Evolutionary conservation across 192 early-diverging fungal genomes (phyloP), one percentile per base, ranked within the genome.

Genomic region (Mortierella hygrophila): DNA sequence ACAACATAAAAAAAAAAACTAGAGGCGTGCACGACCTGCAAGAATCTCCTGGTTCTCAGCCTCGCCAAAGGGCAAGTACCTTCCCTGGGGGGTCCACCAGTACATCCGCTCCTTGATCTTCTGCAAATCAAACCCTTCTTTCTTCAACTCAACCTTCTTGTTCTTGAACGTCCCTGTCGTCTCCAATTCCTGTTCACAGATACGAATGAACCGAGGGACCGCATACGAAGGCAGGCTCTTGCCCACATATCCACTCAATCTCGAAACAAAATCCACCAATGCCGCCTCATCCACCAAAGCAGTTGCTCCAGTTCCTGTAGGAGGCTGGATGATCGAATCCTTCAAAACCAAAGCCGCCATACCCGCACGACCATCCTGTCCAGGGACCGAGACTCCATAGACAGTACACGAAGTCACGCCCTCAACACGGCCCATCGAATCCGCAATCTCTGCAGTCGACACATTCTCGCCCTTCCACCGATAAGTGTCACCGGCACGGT

Each of bases 401-500:
- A 95, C 90, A 40, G 93, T 94, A 42, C 92, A 90, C 44, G 94
- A 90, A 0, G 82, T 55, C 15, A 95, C 79, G 5, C 88, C 91
- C 1, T 92, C 91, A 38, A 87, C 91, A 16, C 77, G 74, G 20
- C 87, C 88, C 32, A 95, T 21, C 23, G 87, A 88, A 70, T 94
- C 91, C 0, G 90, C 90, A 21, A 95, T 91, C 80, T 95, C 94
- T n/a, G 90, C 88, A 10, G 91, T 90, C 21, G 89, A 88, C 26
- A 94, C 92, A 68, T 93, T 92, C 77, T 93, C 92, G 5, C 91
- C 89, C 70, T 94, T 94, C 95, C 94, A 95, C 18, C 95, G 82
- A 78, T 92, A 96, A 21, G 95, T 94, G 60, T 96, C 94, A 11
- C 95, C 94, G 32, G 92, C 86, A 35, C 95, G 92, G 63, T 95